Base-by-base conservation (phyloP, 2,329 filamentous ascomycete genomes). In the Plenodomus biglobosus region DNA sequence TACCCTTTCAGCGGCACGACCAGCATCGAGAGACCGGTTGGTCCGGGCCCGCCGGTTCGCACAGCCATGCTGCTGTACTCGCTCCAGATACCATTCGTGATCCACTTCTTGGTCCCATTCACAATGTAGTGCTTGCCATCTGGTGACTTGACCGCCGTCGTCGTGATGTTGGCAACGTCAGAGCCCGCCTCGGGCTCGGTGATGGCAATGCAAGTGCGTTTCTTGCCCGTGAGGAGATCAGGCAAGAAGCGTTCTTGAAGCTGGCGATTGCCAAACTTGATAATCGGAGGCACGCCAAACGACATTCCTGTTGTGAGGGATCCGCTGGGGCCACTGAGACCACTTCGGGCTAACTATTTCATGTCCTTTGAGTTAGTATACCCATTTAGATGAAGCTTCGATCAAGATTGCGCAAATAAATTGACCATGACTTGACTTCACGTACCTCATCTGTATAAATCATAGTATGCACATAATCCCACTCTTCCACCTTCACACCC, bases 51-150 rank as follows among this genome's bases (percentile, higher is more conserved):
- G 15, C 86, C 86, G 0, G 87, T 90, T 27, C 87, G 80, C 1
- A 90, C 87, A 0, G 87, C 87, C 84, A 89, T 88, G 24, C 79
- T 81, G 6, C 80, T 77, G 58, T 83, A 85, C 49, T 90, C 82
- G 4, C 81, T 77, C 85, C 85, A 88, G 50, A 88, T 83, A 4
- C 83, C 87, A 32, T 65, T 70, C 18, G 64, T 66, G 38, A 70
- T 66, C 87, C 87, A 91, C 73, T 91, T 90, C 79, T 90, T 90
- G 0, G 80, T 78, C n/a, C 87, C 87, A 48, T 88, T 90, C 40
- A 90, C 73, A 39, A 90, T 78, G 64, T 86, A 91, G 60, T 82
- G 74, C 65, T 83, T 84, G 10, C 86, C 86, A 61, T 86, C 83
- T 0, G 75, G 63, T 6, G 77, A 80, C 67, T 84, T 85, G 3